Conservation (phyloP, 129 eudicot genomes). For the Centaurea solstitialis region DNA sequence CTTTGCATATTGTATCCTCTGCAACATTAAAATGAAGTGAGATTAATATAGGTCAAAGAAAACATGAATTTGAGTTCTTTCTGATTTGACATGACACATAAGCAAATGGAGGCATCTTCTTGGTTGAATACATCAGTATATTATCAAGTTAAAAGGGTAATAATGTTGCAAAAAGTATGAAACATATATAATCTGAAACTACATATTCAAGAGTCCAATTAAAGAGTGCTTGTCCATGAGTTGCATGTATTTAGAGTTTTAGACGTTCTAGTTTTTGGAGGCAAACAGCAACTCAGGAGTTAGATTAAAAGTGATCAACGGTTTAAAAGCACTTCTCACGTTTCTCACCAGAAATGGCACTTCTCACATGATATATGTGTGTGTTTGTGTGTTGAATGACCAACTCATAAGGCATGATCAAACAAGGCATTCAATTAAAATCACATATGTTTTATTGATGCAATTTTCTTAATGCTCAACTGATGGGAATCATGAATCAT, state of each 20-base stretch:
- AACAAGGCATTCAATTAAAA: background rate
- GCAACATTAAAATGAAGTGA: conserved; percentile 19
- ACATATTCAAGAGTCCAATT: background rate
- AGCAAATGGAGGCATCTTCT: background rate
- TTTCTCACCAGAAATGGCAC: too few relatives aligned
- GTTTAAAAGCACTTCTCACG: too few relatives aligned
- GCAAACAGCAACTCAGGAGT: background rate
- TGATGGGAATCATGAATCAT: background rate
- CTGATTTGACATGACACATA: background rate
- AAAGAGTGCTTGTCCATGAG: background rate
- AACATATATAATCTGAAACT: too few relatives aligned
- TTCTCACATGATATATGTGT: too few relatives aligned
- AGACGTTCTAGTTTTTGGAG: background rate
- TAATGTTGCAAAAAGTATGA: background rate
- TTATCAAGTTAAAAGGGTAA: background rate
- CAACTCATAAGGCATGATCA: background rate
- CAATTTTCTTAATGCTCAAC: background rate
- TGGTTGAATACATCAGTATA: background rate
- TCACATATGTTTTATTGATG: background rate
- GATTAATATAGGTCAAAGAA: background rate
- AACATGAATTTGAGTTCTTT: background rate
- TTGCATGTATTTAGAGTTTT: background rate
- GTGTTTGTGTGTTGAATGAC: background rate
- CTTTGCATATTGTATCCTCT: conserved; percentile 97
- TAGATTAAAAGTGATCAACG: too few relatives aligned